Percentiles rank a stretch among this genome's conserved stretches.
Conservation (phyloP, 768 basidiomycete species). For the Pleurotus eryngii region DNA sequence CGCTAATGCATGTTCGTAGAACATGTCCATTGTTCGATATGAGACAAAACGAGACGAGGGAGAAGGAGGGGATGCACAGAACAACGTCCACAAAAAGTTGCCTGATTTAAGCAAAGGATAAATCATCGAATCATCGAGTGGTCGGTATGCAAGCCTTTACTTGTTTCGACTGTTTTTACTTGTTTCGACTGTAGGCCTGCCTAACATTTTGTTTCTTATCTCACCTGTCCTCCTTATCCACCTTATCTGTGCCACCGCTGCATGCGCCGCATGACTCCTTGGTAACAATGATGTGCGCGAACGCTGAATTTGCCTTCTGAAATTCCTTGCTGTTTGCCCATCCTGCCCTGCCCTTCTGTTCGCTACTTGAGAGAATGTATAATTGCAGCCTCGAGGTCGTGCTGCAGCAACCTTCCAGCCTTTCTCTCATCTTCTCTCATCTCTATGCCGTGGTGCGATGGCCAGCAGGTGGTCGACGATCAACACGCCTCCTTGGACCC, state of each 20-base stretch:
- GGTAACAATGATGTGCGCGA: too few species aligned
- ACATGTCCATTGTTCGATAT: background rate
- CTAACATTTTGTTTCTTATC: too few species aligned
- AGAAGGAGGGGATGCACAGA: too few species aligned
- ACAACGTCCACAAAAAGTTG: background rate
- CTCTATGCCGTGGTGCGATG: background rate
- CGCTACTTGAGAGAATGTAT: background rate
- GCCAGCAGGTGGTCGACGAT: background rate
- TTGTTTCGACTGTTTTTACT: too few species aligned
- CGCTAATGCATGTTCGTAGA: background rate
- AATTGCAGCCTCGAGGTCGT: too few species aligned
- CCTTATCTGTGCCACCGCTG: too few species aligned
- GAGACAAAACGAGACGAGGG: too few species aligned
- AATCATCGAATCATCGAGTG: too few species aligned
- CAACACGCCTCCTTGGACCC: background rate
- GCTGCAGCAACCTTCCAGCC: background rate
- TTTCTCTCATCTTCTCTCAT: background rate
- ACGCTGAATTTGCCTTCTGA: background rate
- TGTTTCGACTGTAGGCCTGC: too few species aligned
- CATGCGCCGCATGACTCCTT: too few species aligned
- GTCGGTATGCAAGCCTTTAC: too few species aligned
- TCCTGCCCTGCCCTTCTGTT: background rate
- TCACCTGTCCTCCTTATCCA: too few species aligned
- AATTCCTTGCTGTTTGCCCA: background rate
- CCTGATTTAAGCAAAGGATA: background rate